Evolutionary conservation across 2,329 filamentous ascomycete genomes (phyloP).

Genomic region (Scopulariopsis brevicaulis): DNA sequence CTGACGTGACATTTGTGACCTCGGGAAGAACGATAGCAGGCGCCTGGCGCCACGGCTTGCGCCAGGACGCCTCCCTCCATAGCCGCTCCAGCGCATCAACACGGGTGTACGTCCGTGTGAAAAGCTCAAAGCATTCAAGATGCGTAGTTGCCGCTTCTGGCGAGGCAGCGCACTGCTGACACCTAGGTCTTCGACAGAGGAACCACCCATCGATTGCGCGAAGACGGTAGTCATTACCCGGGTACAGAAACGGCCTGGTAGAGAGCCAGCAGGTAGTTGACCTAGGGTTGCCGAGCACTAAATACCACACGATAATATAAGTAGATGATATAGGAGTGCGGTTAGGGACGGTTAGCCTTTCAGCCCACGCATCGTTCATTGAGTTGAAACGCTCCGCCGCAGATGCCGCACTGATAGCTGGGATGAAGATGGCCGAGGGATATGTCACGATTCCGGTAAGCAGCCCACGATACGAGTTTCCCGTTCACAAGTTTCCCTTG

Average conservation of each 20-base stretch:
- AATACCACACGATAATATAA: neutral
- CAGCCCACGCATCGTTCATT: conserved; percentile 1
- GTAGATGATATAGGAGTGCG: neutral
- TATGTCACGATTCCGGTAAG: neutral
- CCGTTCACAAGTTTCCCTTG: neutral
- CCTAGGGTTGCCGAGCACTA: neutral
- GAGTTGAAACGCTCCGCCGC: neutral
- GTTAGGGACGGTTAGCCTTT: neutral
- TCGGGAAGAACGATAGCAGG: neutral
- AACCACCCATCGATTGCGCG: neutral
- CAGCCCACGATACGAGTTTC: neutral
- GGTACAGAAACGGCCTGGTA: neutral
- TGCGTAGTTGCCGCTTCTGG: neutral
- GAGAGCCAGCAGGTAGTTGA: neutral
- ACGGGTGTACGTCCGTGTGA: neutral
- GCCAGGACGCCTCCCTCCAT: neutral
- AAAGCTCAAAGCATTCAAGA: conserved; percentile 1
- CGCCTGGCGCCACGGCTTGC: neutral
- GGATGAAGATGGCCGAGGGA: neutral
- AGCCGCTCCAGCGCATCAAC: neutral
- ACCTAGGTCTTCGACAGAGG: neutral
- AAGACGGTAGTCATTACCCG: neutral
- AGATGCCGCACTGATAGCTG: neutral
- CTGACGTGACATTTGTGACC: neutral
- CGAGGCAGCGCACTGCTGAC: neutral